phyloP scores from a whole-genome alignment of 805 yeast species.

The Aciculoconidium aculeatum region DNA sequence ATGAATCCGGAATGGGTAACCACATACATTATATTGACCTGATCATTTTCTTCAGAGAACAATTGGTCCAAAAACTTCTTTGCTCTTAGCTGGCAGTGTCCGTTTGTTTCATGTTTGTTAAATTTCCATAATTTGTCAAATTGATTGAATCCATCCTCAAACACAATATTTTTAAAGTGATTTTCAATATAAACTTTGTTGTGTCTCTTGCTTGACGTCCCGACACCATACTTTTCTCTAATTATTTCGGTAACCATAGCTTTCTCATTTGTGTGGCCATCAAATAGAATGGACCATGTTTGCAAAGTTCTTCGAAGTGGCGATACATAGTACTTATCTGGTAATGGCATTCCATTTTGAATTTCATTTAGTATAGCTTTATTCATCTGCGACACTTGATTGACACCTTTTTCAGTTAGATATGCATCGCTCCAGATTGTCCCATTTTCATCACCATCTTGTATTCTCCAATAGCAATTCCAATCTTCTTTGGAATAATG shows the following conservation, averaged over 20 bases:
- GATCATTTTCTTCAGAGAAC: conserved; percentile 15
- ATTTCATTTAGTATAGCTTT: no score
- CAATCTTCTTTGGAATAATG: conserved; percentile 14
- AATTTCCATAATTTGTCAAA: conserved; percentile 20
- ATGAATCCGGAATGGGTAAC: conserved; percentile 27
- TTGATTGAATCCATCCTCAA: conserved; percentile 22
- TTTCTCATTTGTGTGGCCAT: conserved; percentile 1
- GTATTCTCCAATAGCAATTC: conserved; percentile 23
- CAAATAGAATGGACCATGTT: conserved; percentile 25
- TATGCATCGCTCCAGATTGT: conserved; percentile 28
- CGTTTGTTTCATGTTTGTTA: conserved; percentile 18
- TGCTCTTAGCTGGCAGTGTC: conserved; percentile 24
- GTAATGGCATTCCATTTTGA: conserved; percentile 14
- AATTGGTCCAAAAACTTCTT: conserved; percentile 20
- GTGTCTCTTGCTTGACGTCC: conserved; percentile 26
- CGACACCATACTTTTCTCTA: conserved; percentile 30
- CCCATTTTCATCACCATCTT: conserved; percentile 14
- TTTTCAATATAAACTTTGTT: conserved; percentile 14
- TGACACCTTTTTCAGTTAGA: conserved; percentile 18
- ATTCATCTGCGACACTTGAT: conserved; percentile 1
- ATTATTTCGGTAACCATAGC: conserved; percentile 24
- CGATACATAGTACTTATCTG: conserved; percentile 22
- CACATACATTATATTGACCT: conserved; percentile 22
- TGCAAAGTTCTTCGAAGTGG: conserved; percentile 27
- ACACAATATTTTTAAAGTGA: conserved; percentile 15